A percentile compares a stretch with the other conserved stretches of the same genome.
Conservation (phyloP, 1,139 yeast species). For the Suhomyces wounanorum region DNA sequence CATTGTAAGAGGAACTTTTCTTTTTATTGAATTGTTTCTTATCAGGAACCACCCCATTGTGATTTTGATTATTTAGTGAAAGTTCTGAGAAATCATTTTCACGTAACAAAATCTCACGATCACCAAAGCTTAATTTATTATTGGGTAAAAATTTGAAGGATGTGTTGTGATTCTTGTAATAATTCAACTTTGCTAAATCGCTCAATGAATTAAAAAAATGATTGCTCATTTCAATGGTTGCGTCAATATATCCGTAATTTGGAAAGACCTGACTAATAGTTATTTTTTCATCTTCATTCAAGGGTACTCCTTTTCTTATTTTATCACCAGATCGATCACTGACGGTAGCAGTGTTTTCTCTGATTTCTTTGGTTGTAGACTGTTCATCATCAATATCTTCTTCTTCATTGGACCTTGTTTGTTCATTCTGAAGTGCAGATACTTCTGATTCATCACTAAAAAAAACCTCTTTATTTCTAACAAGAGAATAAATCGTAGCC, state of each 20-base stretch:
- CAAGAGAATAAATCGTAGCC: conserved; percentile 20
- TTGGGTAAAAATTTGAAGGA: conserved; percentile 28
- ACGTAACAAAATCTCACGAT: conserved; percentile 33
- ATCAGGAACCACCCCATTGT: conserved; percentile 12
- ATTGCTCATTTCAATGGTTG: conserved; percentile 33
- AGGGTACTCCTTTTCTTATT: not conserved
- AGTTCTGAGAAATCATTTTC: conserved; percentile 33
- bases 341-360: not conserved
- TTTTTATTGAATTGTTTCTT: conserved; percentile 36
- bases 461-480: conserved; percentile 23
- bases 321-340: not conserved
- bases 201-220: conserved; percentile 41
- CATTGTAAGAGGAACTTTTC: conserved; percentile 36
- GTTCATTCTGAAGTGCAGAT: not conserved
- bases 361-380: not conserved
- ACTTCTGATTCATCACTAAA: conserved; percentile 11
- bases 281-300: conserved; percentile 26
- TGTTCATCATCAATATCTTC: not conserved
- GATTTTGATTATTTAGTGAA: conserved; percentile 21
- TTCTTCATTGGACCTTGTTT: conserved; percentile 2
- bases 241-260: conserved; percentile 39
- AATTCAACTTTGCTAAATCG: conserved; percentile 38
- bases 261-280: conserved; percentile 47
- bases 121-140: conserved; percentile 33
- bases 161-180: conserved; percentile 29